phyloP scores from a whole-genome alignment of 139 green algal species.

The Chlorokybus atmophyticus region DNA sequence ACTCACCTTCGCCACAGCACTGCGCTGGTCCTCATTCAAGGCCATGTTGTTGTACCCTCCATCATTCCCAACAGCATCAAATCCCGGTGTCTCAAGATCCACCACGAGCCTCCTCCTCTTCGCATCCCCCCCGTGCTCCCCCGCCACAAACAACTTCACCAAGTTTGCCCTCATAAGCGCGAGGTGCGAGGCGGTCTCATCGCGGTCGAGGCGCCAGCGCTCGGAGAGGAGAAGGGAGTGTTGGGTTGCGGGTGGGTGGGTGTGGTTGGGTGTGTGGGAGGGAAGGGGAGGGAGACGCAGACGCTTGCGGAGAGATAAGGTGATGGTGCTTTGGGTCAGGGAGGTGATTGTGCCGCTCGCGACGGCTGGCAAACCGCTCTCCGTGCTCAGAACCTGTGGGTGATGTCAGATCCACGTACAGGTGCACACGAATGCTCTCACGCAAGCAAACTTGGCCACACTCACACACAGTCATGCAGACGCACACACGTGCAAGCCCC shows the following conservation, averaged over 20 bases:
- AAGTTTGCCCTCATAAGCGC: constrained; percentile 2
- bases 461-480: no score
- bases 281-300: neutral
- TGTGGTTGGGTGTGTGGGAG: no score
- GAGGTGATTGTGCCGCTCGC: neutral
- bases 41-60: no score
- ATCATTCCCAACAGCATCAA: neutral
- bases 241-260: no score
- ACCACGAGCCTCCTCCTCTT: neutral
- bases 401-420: no score
- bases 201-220: constrained; percentile 10
- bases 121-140: neutral
- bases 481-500: no score
- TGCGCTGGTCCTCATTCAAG: constrained; percentile 17
- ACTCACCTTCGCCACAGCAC: constrained; percentile 10
- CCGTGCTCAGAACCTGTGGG: constrained; percentile 2
- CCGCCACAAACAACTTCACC: neutral
- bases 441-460: no score
- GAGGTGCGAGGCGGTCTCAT: constrained; percentile 2
- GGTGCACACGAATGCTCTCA: no score
- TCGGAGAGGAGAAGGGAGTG: no score
- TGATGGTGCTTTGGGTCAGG: neutral
- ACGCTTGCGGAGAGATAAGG: neutral
- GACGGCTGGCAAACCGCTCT: neutral
- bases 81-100: constrained; percentile 13